phyloP scores from a whole-genome alignment of 2,329 filamentous ascomycete genomes.

The Aspergillus ochraceus region DNA sequence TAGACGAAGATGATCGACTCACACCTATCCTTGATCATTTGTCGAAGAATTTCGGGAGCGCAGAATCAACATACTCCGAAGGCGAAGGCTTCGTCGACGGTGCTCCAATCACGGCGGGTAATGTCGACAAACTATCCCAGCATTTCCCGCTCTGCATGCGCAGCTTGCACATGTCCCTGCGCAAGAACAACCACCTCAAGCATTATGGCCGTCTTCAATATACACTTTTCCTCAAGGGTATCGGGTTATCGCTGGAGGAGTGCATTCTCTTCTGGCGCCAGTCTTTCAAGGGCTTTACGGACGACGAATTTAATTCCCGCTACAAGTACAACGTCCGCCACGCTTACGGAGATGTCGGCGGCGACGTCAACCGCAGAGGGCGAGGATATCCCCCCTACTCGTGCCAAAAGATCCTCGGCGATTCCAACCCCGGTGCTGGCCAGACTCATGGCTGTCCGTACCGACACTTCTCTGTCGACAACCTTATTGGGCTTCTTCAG shows the following conservation, averaged over 20 bases:
- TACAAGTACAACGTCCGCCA: conserved; percentile 98
- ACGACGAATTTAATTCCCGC: conserved; percentile 95
- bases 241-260: conserved; percentile 89
- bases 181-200: conserved; percentile 87
- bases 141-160: conserved; percentile 95
- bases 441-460: conserved; percentile 97
- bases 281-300: conserved; percentile 80
- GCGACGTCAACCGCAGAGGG: conserved; percentile 82
- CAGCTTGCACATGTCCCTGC: conserved; percentile 80
- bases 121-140: conserved; percentile 74
- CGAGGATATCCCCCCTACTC: conserved; percentile 88
- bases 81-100: conserved; percentile 65
- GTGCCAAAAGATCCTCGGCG: conserved; percentile 91
- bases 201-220: conserved; percentile 94
- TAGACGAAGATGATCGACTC: conserved; percentile 95
- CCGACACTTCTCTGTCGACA: conserved; percentile 85
- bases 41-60: conserved; percentile 93
- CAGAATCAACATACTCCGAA: conserved; percentile 76
- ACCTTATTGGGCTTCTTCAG: conserved; percentile 74
- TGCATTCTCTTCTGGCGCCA: conserved; percentile 88
- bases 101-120: conserved; percentile 72
- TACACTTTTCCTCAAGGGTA: conserved; percentile 92
- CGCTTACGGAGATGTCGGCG: conserved; percentile 89
- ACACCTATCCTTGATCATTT: conserved; percentile 74
- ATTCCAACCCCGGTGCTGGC: conserved; percentile 80